Percentiles rank a stretch among this genome's conserved stretches.
These are phyloP conservation scores for Trichoderma sp. DNA, from an alignment of 2,329 filamentous ascomycete genomes.

Conservation along the genomic window DNA sequence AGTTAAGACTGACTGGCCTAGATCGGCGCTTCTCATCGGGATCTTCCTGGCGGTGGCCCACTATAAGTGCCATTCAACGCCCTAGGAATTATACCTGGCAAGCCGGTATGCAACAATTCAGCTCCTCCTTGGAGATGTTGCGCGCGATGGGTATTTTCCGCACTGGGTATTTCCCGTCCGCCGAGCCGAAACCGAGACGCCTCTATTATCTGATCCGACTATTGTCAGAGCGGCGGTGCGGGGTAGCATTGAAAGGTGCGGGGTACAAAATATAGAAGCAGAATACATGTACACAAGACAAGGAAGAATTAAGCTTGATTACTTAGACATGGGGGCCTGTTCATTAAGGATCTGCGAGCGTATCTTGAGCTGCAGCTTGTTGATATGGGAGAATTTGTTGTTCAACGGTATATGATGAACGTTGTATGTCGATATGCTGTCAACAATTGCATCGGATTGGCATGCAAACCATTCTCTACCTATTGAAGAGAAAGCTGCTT, in stretches of 20 bases:
- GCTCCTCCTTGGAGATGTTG: neutral
- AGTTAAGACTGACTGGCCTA: neutral
- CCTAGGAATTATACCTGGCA: neutral
- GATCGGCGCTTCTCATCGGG: neutral
- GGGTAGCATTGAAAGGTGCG: neutral
- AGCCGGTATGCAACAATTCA: neutral
- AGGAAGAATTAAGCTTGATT: neutral
- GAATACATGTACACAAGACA: neutral
- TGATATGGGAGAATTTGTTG: neutral
- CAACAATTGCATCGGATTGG: neutral
- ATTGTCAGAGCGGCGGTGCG: neutral
- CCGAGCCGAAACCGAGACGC: neutral
- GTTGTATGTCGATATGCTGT: neutral
- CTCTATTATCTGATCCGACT: neutral
- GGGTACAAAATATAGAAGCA: neutral
- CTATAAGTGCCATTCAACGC: neutral
- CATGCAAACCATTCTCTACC: neutral
- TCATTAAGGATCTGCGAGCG: neutral
- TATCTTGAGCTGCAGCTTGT: neutral
- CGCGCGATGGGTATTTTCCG: neutral
- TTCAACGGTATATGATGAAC: neutral
- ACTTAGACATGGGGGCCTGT: neutral
- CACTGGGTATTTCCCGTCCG: neutral
- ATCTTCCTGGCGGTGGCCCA: neutral
- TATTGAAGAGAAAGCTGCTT: neutral